Evolutionary conservation across 805 yeast genomes (phyloP), one percentile per base, ranked within the genome.

Genomic region (Maudiozyma bulderi): DNA sequence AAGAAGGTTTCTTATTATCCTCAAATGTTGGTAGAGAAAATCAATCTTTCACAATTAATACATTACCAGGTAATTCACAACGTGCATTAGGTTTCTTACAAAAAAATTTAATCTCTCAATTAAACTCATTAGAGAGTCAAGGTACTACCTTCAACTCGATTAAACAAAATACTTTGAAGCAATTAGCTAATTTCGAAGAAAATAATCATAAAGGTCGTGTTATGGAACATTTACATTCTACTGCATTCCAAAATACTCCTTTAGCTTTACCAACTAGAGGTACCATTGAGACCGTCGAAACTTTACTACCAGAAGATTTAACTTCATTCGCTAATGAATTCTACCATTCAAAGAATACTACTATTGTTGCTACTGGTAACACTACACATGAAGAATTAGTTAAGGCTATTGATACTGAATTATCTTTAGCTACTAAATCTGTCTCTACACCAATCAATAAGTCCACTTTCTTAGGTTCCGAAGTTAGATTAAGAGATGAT

Each of bases 161-260:
- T 57, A 75, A 81, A 61, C 65, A 65, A 8, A 60, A 71, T 38
- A 74, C 78, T 53, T 64, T 73, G 49, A 66, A 69, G 20, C 66
- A 72, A 53, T 75, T 82, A 50, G 77, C 72, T 42, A 66, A 67
- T 35, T 73, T 82, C 52, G 95, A 86, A 72, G 64, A 70, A 47
- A 68, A 46, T 51, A 78, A 83, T 58, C 74, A 76, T 52, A 65
- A 74, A 49, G 76, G 73, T 70, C 67, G 70, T 54, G 84, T 82
- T 46, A 60, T 81, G 57, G 86, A 83, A 71, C 95, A 86, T 70
- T 76, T 86, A 73, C 79, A 81, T 63, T 78, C 90, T 52, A 78
- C 90, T 53, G 95, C 95, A 49, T 86, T 81, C 84, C 95, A 86
- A 73, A 87, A 88, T 62, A 81, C 87, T 61, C 81, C 93, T 32